Conservation (phyloP, 371 early-diverging fungal genomes). For the Batrachochytrium dendrobatidis region DNA sequence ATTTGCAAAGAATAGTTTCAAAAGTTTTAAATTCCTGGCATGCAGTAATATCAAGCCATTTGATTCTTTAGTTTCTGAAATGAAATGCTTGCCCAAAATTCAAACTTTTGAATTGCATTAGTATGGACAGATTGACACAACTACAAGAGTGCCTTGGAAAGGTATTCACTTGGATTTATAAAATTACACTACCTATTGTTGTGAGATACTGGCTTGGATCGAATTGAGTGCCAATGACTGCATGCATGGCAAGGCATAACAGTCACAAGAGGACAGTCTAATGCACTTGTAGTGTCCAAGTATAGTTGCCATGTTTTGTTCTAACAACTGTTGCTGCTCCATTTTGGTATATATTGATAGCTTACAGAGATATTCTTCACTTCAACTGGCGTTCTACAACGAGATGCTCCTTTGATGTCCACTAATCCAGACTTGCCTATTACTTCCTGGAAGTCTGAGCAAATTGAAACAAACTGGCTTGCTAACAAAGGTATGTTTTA, state of each 20-base stretch:
- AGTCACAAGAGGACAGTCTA: neutral
- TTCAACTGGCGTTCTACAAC: slow-evolving; percentile 31
- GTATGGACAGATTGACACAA: slow-evolving; percentile 32
- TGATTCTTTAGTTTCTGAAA: no score
- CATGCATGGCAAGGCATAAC: neutral
- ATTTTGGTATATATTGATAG: no score
- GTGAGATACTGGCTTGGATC: neutral
- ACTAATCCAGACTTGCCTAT: slow-evolving; percentile 25
- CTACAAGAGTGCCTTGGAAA: slow-evolving; percentile 33
- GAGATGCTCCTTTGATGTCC: slow-evolving; percentile 34
- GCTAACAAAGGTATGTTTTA: slow-evolving; percentile 10
- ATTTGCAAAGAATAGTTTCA: no score
- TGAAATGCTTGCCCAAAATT: no score
- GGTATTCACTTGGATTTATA: slow-evolving; percentile 12
- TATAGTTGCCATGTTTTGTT: neutral
- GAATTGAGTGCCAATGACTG: neutral
- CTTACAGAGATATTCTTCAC: slow-evolving; percentile 28
- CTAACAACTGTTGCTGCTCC: slow-evolving; percentile 2
- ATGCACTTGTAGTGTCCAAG: neutral
- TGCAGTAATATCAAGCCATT: no score
- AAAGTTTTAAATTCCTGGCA: no score
- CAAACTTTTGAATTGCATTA: no score
- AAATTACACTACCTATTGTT: neutral
- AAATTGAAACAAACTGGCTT: slow-evolving; percentile 2
- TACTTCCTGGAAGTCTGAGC: slow-evolving; percentile 23